Evolutionary conservation across 805 yeast genomes (phyloP), one percentile per base, ranked within the genome.

Genomic region (Kazachstania martiniae): DNA sequence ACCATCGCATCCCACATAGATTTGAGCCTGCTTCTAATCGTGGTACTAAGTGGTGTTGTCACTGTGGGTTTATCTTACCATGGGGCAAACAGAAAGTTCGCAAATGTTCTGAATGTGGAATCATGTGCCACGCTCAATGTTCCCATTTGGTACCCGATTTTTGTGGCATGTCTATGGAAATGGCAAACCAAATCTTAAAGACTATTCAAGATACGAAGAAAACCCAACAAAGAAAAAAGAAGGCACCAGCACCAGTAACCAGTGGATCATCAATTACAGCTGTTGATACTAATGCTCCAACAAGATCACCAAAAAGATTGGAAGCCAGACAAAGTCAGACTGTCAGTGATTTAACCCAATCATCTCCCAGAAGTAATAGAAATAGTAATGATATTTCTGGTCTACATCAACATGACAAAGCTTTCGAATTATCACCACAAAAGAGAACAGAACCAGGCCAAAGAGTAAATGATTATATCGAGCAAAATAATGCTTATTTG

Each of bases 31-130:
- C 76, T 18, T 71, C 91, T 12, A 91, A 91, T 51, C 77, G 86
- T 59, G 93, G 95, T 47, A 93, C 99, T 2, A 87, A 89, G 53
- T 91, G 99, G 99, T 91, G 99, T 62, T 91, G 97, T 47, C 99
- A 91, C 56, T 91, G 99, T 69, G 99, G 99, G 39, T 85, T 85
- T 53, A 77, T 91, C 32, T 66, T 91, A 40, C 97, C 98, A 12
- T 79, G 95, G 80, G 95, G 97, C 33, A 74, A 79, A 49, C 86
- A 85, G 57, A 86, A 83, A 46, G 93, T 87, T 8, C 70, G 95
- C 32, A 91, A 85, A 56, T 89, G 98, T 67, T 64, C 80, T 4
- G 91, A 82, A 44, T 91, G 98, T 74, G 94, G 94, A 19, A 74
- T 86, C 14, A 84, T 89, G 79, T 89, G 95, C 49, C 99, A 91